Percentiles rank a stretch among this genome's conserved stretches.
These are phyloP conservation scores for Suhomyces coccinellae DNA, from an alignment of 1,139 yeast species.

Conservation along the genomic window DNA sequence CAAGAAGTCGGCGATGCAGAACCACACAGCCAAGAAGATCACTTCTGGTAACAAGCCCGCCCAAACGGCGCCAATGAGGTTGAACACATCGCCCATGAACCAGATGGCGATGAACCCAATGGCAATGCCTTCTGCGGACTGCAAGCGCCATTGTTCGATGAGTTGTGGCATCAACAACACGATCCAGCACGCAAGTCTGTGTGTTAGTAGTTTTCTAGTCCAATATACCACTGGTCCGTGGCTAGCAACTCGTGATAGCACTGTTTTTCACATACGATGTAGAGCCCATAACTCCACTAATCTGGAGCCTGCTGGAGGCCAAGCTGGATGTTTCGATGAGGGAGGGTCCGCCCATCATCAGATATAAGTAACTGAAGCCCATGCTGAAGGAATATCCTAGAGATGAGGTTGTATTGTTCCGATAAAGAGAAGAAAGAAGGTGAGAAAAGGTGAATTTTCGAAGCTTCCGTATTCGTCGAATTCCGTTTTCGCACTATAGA, in stretches of 20 bases:
- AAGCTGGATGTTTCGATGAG: no score
- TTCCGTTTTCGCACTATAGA: background rate
- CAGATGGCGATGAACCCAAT: constrained; percentile 68
- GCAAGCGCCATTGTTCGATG: constrained; percentile 77
- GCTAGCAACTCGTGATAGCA: background rate
- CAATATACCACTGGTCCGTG: background rate
- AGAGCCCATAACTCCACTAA: constrained; percentile 69
- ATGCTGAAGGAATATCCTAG: constrained; percentile 1
- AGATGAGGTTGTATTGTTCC: background rate
- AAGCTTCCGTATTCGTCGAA: background rate
- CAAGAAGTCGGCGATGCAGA: constrained; percentile 65
- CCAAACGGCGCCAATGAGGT: constrained; percentile 69
- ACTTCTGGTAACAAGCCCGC: constrained; percentile 73
- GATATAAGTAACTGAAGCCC: constrained; percentile 9
- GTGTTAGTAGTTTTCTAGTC: constrained; percentile 18
- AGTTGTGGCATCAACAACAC: constrained; percentile 79
- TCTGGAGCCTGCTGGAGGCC: constrained; percentile 19
- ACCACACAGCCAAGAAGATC: constrained; percentile 70
- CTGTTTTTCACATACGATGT: constrained; percentile 42
- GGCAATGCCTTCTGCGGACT: constrained; percentile 79
- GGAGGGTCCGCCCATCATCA: constrained; percentile 1
- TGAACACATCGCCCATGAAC: constrained; percentile 73
- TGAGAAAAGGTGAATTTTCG: background rate
- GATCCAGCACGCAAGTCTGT: constrained; percentile 70
- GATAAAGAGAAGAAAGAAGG: background rate